These are phyloP conservation scores for Lachnellula subtilissima DNA, from an alignment of 2,329 filamentous ascomycete species.

Conservation along the genomic window DNA sequence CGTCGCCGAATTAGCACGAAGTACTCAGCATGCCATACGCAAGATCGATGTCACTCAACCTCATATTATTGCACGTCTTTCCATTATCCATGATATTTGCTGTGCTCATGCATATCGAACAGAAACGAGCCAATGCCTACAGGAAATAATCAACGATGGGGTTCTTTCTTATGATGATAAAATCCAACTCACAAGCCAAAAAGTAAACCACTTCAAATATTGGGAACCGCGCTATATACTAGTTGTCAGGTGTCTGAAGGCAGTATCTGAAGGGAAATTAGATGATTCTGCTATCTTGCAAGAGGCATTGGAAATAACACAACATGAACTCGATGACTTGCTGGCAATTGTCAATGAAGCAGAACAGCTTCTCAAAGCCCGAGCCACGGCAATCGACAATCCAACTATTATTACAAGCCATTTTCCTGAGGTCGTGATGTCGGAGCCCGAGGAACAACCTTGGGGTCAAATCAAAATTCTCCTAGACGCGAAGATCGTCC, in stretches of 20 bases:
- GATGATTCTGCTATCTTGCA: no score
- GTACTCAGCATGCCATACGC: no score
- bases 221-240: not conserved
- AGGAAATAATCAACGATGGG: not conserved
- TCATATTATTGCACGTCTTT: not conserved
- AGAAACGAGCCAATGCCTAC: not conserved
- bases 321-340: not conserved
- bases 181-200: not conserved
- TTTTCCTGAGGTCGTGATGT: not conserved
- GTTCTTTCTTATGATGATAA: not conserved
- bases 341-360: not conserved
- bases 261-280: no score
- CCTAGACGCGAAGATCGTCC: not conserved
- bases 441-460: not conserved
- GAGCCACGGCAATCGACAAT: not conserved
- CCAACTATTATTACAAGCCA: not conserved
- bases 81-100: not conserved
- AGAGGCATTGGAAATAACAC: not conserved
- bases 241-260: not conserved
- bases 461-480: not conserved
- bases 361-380: not conserved
- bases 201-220: not conserved
- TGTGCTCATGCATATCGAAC: not conserved
- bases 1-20: not conserved
- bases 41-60: not conserved